Conservation (phyloP, 2,329 filamentous ascomycete genomes). For the Monosporascus sp. region DNA sequence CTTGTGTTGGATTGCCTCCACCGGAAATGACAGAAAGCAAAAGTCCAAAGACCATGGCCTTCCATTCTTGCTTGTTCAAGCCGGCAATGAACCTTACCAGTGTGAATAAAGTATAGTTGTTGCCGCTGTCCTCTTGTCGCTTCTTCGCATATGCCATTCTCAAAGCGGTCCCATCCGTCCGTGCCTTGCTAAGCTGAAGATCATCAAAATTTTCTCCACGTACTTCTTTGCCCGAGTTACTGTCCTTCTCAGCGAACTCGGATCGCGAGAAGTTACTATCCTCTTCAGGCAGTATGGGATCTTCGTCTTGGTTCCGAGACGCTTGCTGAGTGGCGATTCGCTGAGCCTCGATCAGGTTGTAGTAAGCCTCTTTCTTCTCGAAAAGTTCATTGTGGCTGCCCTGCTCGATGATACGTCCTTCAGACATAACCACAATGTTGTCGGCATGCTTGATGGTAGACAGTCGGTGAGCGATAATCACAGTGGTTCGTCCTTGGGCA, state of each 20-base stretch:
- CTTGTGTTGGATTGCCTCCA: slow-evolving; percentile 70
- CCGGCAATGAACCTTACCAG: slow-evolving; percentile 73
- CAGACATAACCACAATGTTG: slow-evolving; percentile 90
- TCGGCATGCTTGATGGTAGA: slow-evolving; percentile 92
- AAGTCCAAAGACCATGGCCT: slow-evolving; percentile 68
- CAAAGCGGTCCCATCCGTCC: slow-evolving; percentile 58
- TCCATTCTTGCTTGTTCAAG: slow-evolving; percentile 72
- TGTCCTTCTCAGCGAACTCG: too few relatives aligned
- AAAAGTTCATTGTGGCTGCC: slow-evolving; percentile 81
- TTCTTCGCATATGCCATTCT: slow-evolving; percentile 66
- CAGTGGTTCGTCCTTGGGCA: slow-evolving; percentile 82
- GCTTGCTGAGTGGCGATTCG: slow-evolving; percentile 60
- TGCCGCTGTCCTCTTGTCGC: slow-evolving; percentile 43
- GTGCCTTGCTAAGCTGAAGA: slow-evolving; percentile 51
- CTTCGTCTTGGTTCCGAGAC: slow-evolving; percentile 45
- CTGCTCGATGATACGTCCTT: slow-evolving; percentile 85
- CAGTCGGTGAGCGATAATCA: slow-evolving; percentile 90
- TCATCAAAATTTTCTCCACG: too few relatives aligned
- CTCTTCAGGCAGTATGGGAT: slow-evolving; percentile 46
- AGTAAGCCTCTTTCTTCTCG: slow-evolving; percentile 67
- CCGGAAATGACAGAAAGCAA: slow-evolving; percentile 73
- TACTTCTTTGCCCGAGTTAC: too few relatives aligned
- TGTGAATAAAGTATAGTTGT: slow-evolving; percentile 66
- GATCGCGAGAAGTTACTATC: too few relatives aligned
- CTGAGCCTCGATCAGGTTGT: slow-evolving; percentile 82